Evolutionary conservation across 2,329 filamentous ascomycete genomes (phyloP).

Genomic region (Sodiomyces alkalinus): DNA sequence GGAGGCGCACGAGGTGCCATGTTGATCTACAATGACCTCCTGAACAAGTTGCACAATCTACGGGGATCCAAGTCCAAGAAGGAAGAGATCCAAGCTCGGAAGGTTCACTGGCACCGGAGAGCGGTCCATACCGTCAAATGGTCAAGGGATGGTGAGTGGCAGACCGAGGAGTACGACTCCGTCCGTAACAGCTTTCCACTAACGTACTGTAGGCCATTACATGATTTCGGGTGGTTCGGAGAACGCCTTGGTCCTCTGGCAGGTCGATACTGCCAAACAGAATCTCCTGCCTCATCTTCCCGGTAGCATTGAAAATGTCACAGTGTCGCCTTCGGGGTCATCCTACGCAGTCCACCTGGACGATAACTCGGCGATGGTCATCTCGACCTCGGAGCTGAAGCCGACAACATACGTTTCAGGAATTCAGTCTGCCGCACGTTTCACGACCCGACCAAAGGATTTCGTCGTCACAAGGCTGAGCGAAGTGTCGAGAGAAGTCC

Average conservation of each 20-base stretch:
- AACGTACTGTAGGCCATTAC: constrained; percentile 88
- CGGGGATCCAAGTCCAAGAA: constrained; percentile 22
- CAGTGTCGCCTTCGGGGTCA: constrained; percentile 63
- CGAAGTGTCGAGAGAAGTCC: constrained; percentile 25
- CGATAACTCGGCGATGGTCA: constrained; percentile 81
- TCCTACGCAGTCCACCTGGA: constrained; percentile 75
- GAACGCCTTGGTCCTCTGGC: constrained; percentile 82
- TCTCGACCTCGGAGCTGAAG: constrained; percentile 80
- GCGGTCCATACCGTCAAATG: constrained; percentile 76
- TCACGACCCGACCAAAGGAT: constrained; percentile 33
- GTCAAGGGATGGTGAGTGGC: constrained; percentile 66
- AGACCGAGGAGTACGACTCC: neutral
- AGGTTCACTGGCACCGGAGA: constrained; percentile 82
- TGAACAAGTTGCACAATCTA: constrained; percentile 38
- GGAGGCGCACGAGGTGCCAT: constrained; percentile 67
- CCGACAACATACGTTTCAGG: constrained; percentile 75
- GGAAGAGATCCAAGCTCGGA: constrained; percentile 41
- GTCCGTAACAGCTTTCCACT: neutral
- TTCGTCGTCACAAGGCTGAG: constrained; percentile 37
- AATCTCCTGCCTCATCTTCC: constrained; percentile 84
- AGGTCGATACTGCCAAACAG: constrained; percentile 70
- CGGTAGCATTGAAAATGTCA: constrained; percentile 69
- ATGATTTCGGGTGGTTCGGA: constrained; percentile 86
- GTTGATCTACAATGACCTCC: constrained; percentile 64
- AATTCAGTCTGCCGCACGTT: constrained; percentile 51